Evolutionary conservation across 345 rosid species (phyloP).

Genomic region (Diplotaxis tenuifolia): DNA sequence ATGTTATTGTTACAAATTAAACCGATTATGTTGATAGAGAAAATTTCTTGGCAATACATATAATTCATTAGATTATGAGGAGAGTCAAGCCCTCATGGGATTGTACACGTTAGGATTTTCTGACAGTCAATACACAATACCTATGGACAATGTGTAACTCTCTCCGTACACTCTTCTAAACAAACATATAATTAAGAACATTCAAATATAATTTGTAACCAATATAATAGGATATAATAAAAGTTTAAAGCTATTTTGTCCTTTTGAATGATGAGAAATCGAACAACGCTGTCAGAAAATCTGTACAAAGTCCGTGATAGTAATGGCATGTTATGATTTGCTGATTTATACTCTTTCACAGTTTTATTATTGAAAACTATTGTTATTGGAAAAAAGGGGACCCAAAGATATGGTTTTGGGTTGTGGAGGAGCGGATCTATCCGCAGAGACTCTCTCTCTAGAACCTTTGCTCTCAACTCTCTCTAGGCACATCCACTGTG

Average conservation of each 20-base stretch:
- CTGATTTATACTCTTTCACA: neutral
- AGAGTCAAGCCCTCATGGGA: neutral
- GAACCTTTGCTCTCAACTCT: too few species aligned
- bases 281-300: slow-evolving; percentile 24
- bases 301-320: slow-evolving; percentile 11
- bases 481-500: too few species aligned
- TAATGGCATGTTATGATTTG: slow-evolving; percentile 24
- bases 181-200: neutral
- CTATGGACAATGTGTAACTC: neutral
- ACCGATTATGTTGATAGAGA: neutral
- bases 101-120: neutral
- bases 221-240: neutral
- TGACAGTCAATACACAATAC: neutral
- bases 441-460: too few species aligned
- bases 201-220: too few species aligned
- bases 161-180: slow-evolving; percentile 10
- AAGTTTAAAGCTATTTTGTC: neutral
- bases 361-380: neutral
- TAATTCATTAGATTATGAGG: neutral
- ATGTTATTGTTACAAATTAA: neutral
- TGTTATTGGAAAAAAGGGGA: neutral
- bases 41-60: neutral
- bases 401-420: slow-evolving; percentile 20
- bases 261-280: slow-evolving; percentile 19
- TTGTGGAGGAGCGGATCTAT: slow-evolving; percentile 15